phyloP scores from a whole-genome alignment of 441 rosid genomes.

The Eruca vesicaria region DNA sequence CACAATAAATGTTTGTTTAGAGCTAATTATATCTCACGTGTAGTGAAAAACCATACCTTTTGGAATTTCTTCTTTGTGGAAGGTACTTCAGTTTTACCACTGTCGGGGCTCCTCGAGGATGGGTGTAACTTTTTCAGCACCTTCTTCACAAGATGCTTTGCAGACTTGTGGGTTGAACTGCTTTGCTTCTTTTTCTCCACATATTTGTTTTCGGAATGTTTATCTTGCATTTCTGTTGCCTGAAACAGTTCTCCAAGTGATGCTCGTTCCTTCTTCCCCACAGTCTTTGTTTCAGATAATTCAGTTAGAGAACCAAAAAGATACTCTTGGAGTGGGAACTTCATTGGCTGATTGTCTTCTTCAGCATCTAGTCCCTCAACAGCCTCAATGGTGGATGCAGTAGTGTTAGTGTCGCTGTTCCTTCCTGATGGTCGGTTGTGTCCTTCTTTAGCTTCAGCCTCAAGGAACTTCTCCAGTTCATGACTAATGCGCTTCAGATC shows the following conservation, averaged over 20 bases:
- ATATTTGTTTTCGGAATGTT: slow-evolving; percentile 33
- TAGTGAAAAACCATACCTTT: slow-evolving; percentile 55
- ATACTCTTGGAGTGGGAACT: slow-evolving; percentile 85
- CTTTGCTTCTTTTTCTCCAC: slow-evolving; percentile 45
- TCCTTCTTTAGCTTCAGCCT: slow-evolving; percentile 71
- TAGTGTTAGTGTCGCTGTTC: slow-evolving; percentile 61
- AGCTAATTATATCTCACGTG: no score
- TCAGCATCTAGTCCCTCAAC: slow-evolving; percentile 43
- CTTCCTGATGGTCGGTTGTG: slow-evolving; percentile 58
- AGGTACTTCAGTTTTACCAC: slow-evolving; percentile 36
- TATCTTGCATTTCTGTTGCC: slow-evolving; percentile 50
- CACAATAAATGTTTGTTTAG: slow-evolving; percentile 19
- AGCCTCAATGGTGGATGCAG: slow-evolving; percentile 56
- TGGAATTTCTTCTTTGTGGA: slow-evolving; percentile 58
- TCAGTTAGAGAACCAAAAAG: slow-evolving; percentile 68
- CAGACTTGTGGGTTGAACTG: slow-evolving; percentile 48
- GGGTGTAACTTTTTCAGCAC: slow-evolving; percentile 55
- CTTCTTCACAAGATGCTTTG: slow-evolving; percentile 61
- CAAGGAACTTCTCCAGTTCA: slow-evolving; percentile 75
- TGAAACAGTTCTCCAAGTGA: slow-evolving; percentile 73
- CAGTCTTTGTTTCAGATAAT: slow-evolving; percentile 50
- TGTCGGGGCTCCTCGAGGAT: slow-evolving; percentile 38
- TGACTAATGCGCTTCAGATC: slow-evolving; percentile 62
- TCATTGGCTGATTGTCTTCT: slow-evolving; percentile 42
- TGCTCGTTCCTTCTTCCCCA: slow-evolving; percentile 56